Percentiles rank a stretch among this genome's conserved stretches.
Conservation (phyloP, 108 stramenopile genomes). For the Skeletonema costatum region DNA sequence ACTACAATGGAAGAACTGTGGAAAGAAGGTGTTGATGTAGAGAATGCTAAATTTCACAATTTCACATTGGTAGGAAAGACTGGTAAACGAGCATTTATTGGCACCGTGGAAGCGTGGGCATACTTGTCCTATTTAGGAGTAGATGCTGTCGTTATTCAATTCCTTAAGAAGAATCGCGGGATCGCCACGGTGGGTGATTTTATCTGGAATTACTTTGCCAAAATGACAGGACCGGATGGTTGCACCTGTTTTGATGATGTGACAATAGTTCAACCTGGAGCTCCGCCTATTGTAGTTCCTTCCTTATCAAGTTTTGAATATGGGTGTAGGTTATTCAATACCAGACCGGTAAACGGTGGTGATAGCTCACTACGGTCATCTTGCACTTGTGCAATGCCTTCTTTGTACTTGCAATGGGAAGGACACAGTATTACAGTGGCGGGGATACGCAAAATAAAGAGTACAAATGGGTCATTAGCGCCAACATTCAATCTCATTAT, state of each 20-base stretch:
- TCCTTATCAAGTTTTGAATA: constrained; percentile 22
- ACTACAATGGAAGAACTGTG: constrained; percentile 62
- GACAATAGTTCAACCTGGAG: neutral
- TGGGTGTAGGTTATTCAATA: constrained; percentile 18
- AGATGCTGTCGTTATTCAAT: constrained; percentile 80
- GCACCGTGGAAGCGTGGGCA: constrained; percentile 78
- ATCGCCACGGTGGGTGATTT: constrained; percentile 44
- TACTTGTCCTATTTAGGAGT: constrained; percentile 60
- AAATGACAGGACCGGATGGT: constrained; percentile 4
- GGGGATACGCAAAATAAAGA: constrained; percentile 46
- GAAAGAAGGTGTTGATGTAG: constrained; percentile 68
- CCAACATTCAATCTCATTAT: constrained; percentile 50
- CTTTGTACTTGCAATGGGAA: constrained; percentile 86
- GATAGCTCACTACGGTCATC: neutral
- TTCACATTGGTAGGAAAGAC: constrained; percentile 48
- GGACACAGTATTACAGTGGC: constrained; percentile 87
- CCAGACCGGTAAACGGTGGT: neutral
- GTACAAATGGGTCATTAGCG: neutral
- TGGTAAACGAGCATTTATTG: constrained; percentile 50
- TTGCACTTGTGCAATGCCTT: constrained; percentile 39
- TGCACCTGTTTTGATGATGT: constrained; percentile 26
- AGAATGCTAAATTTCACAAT: constrained; percentile 68
- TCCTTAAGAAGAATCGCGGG: constrained; percentile 62
- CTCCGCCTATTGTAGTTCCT: neutral
- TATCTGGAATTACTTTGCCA: constrained; percentile 63